phyloP scores from a whole-genome alignment of 2,329 filamentous ascomycete genomes.

The Colletotrichum acutatum region DNA sequence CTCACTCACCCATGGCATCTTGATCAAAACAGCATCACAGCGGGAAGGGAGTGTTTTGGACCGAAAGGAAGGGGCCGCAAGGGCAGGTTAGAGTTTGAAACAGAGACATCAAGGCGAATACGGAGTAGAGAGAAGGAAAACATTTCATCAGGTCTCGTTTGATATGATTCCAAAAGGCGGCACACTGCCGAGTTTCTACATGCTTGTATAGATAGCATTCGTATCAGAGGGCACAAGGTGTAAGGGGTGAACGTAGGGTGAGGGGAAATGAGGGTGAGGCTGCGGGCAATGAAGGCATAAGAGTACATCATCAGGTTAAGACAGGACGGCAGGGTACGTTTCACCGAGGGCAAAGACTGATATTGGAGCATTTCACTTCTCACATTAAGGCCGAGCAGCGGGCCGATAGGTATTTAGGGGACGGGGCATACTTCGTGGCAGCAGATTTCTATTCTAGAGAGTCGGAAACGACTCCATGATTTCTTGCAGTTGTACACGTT shows the following conservation, averaged over 20 bases:
- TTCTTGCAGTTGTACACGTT: slow-evolving; percentile 25
- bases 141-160: background rate
- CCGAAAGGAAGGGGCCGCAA: background rate
- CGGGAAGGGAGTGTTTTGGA: background rate
- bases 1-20: no score
- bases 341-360: background rate
- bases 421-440: background rate
- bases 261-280: no score
- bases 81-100: slow-evolving; percentile 4
- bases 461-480: background rate
- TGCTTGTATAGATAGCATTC: background rate
- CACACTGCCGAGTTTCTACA: background rate
- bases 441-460: slow-evolving; percentile 23
- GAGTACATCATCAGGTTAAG: background rate
- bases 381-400: background rate
- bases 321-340: background rate
- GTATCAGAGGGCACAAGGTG: background rate
- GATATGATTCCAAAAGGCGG: background rate
- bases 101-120: background rate
- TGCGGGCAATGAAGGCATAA: no score
- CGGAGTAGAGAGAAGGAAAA: background rate
- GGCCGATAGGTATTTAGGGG: background rate
- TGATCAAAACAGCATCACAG: background rate
- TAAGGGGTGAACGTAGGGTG: background rate
- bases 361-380: background rate